Evolutionary conservation across 2,329 filamentous ascomycete species (phyloP), one percentile per base, ranked within the genome.

Genomic region (Aotearoamyces nothofagi): DNA sequence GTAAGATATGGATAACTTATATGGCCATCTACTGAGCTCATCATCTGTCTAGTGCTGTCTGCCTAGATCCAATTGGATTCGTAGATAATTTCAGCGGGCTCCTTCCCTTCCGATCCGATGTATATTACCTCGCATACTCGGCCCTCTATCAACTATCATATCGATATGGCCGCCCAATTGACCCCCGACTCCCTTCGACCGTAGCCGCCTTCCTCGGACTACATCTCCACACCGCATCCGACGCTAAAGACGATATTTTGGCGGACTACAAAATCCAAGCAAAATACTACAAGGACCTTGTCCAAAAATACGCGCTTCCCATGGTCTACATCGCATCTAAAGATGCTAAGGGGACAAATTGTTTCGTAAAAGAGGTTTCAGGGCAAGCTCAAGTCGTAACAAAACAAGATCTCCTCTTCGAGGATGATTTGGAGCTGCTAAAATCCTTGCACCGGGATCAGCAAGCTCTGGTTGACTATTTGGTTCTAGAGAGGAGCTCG

Each of bases 381-480:
- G 16, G 14, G 9, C n/a, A 16, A 7, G 10, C 25, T 15, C 29
- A 38, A 13, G 20, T 38, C 16, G 24, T 24, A n/a, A 38, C 33
- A 17, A 60, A 59, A 41, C 33, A 43, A n/a, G 51, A 58, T 16
- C 37, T 63, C 3, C 48, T 61, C 9, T 44, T 45, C 31, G 19
- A 35, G 8, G 16, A 28, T 1, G 55, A 60, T 25, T 37, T 46
- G 1, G 34, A 26, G 10, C 32, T 32, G 9, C 43, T 63, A 4
- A 25, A 48, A 5, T 24, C 27, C 9, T 38, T 64, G 24, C 52
- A 44, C 5, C 59, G 51, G 48, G 58, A 63, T 39, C 60, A 64
- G 45, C 52, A 54, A 22, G 53, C 50, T 2, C 42, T 63, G 20
- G 52, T 63, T 4, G 61, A 66, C 43, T 62, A 57, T 41, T 56